Conservation (phyloP, 495 filamentous ascomycete species). For the Penicillium parvum region DNA sequence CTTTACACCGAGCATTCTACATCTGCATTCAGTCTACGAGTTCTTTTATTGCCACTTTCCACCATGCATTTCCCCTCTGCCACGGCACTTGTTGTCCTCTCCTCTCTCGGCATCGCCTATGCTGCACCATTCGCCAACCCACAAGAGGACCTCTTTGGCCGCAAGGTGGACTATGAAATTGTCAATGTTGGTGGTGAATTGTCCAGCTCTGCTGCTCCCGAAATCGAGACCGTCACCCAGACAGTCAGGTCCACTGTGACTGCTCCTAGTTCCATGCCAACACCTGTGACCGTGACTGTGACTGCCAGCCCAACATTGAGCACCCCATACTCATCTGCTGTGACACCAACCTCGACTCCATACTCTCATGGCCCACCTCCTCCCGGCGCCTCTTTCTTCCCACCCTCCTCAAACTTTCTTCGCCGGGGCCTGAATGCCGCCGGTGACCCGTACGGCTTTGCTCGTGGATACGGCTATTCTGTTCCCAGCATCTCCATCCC, state of each 20-base stretch:
- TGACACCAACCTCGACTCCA: slow-evolving; percentile 14
- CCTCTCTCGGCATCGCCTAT: slow-evolving; percentile 24
- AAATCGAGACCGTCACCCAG: slow-evolving; percentile 31
- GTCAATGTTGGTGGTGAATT: slow-evolving; percentile 45
- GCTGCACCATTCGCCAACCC: slow-evolving; percentile 33
- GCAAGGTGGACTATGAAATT: slow-evolving; percentile 38
- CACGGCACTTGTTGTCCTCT: slow-evolving; percentile 28
- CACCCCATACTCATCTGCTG: slow-evolving; percentile 14
- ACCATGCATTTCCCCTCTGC: slow-evolving; percentile 33
- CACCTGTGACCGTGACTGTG: slow-evolving; percentile 32
- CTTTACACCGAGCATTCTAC: neutral
- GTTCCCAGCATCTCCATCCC: slow-evolving; percentile 4
- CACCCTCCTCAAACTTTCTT: slow-evolving; percentile 12
- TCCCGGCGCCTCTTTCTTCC: slow-evolving; percentile 14
- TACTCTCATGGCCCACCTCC: slow-evolving; percentile 8
- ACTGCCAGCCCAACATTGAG: slow-evolving; percentile 24
- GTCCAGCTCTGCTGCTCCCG: slow-evolving; percentile 19
- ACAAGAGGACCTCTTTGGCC: slow-evolving; percentile 26
- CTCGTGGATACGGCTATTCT: slow-evolving; percentile 14
- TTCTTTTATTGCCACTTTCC: neutral
- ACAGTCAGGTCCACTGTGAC: slow-evolving; percentile 24
- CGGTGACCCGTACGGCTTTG: slow-evolving; percentile 17
- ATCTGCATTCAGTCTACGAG: slow-evolving; percentile 2
- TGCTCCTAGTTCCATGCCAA: slow-evolving; percentile 19
- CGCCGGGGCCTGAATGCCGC: slow-evolving; percentile 20